phyloP scores from a whole-genome alignment of 805 yeast species.

The Pichia sporocuriosa region DNA sequence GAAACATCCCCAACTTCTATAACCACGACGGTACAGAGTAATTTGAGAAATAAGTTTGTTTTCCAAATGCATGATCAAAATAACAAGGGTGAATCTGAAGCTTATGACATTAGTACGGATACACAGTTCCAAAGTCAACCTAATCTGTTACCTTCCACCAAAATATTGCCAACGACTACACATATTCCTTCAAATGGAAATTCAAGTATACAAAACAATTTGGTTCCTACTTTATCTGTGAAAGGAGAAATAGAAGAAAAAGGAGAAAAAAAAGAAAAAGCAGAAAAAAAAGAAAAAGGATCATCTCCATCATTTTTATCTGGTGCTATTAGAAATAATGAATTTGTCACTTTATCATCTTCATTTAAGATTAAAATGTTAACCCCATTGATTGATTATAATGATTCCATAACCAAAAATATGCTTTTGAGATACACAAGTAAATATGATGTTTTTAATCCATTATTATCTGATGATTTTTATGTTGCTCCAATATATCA shows the following conservation, averaged over 20 bases:
- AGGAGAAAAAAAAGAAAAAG: neutral
- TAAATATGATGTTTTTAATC: constrained; percentile 22
- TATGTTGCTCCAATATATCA: constrained; percentile 17
- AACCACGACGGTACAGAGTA: neutral
- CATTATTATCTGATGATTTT: constrained; percentile 14
- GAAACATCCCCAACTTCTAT: neutral
- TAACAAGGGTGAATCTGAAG: no score
- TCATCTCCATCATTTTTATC: constrained; percentile 1
- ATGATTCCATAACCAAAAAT: constrained; percentile 6
- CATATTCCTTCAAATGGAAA: no score
- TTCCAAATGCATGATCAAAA: constrained; percentile 8
- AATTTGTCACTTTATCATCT: constrained; percentile 1
- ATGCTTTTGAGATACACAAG: constrained; percentile 22
- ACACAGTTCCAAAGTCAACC: constrained; percentile 11
- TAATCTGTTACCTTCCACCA: constrained; percentile 1
- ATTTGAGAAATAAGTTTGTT: constrained; percentile 6
- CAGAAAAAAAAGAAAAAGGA: neutral
- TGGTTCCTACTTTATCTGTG: neutral
- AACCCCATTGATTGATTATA: constrained; percentile 5
- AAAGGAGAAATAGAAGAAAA: neutral
- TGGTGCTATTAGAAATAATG: constrained; percentile 4
- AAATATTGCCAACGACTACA: neutral
- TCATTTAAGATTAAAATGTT: constrained; percentile 5
- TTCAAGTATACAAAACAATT: no score
- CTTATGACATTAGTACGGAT: no score